Evolutionary conservation across 176 grass and related monocot species (phyloP).

Genomic region (Oryza coarctata): DNA sequence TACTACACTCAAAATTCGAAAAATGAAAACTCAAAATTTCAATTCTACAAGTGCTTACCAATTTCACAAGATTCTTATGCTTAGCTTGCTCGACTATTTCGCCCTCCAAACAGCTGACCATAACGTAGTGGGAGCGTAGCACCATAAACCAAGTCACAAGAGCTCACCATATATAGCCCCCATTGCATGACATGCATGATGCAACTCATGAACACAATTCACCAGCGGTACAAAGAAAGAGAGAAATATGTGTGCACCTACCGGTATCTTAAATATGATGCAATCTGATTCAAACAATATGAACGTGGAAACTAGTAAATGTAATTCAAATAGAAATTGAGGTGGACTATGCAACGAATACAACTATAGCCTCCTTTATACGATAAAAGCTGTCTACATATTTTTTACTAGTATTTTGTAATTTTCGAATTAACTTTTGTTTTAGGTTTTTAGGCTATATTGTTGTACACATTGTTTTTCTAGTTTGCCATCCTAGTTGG

Average conservation of each 20-base stretch:
- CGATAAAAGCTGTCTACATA: too few species aligned
- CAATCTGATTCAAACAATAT: too few species aligned
- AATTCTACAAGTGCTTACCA: not conserved
- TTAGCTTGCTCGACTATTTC: not conserved
- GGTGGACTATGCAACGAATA: too few species aligned
- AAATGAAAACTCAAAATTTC: not conserved
- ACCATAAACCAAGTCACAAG: conserved; percentile 49
- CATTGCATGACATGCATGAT: not conserved
- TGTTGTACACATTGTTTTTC: too few species aligned
- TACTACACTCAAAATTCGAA: not conserved
- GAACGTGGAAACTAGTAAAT: too few species aligned
- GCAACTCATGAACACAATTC: conserved; percentile 28
- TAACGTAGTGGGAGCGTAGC: conserved; percentile 41
- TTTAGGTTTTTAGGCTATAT: too few species aligned
- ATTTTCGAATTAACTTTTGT: too few species aligned
- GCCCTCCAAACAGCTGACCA: not conserved
- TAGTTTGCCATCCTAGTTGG: too few species aligned
- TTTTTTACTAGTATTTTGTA: too few species aligned
- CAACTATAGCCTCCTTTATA: too few species aligned
- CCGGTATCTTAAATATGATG: not conserved
- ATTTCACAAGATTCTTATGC: conserved; percentile 40
- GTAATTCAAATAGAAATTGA: too few species aligned
- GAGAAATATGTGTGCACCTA: not conserved
- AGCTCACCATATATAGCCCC: not conserved
- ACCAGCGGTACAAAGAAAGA: not conserved